Evolutionary conservation across 1,139 yeast genomes (phyloP).

Genomic region (Kurtzmaniella natalensis): DNA sequence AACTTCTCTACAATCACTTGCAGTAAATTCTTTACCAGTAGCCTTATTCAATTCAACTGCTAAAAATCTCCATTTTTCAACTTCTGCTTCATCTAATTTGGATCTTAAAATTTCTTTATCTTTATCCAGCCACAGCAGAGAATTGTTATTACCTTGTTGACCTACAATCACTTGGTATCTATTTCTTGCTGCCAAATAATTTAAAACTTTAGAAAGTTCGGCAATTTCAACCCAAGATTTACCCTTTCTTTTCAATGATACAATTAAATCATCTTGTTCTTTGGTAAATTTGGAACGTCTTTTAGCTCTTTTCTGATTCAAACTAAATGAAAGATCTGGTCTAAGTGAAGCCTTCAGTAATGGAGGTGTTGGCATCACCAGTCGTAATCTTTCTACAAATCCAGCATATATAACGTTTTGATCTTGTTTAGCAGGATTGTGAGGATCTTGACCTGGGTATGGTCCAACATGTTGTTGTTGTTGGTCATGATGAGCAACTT

Average conservation of each 20-base stretch:
- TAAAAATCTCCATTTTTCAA: conserved; percentile 66
- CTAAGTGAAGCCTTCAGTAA: conserved; percentile 56
- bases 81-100: conserved; percentile 63
- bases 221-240: conserved; percentile 76
- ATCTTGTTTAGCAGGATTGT: conserved; percentile 35
- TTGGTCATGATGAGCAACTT: conserved; percentile 37
- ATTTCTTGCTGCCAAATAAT: conserved; percentile 70
- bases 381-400: conserved; percentile 32
- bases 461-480: conserved; percentile 52
- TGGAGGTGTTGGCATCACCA: conserved; percentile 46
- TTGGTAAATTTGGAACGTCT: conserved; percentile 63
- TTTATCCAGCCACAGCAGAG: conserved; percentile 58
- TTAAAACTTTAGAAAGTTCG: conserved; percentile 59
- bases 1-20: conserved; percentile 53
- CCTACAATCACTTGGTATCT: conserved; percentile 79
- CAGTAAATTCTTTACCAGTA: conserved; percentile 52
- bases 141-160: conserved; percentile 72
- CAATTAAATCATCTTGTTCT: conserved; percentile 65
- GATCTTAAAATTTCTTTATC: conserved; percentile 51
- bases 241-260: conserved; percentile 58
- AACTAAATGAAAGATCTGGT: conserved; percentile 51
- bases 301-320: conserved; percentile 33
- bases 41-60: conserved; percentile 58
- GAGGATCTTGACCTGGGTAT: conserved; percentile 40
- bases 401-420: conserved; percentile 6